Conservation (phyloP, 352 stramenopile species). For the Pelagophyceae sp. region DNA sequence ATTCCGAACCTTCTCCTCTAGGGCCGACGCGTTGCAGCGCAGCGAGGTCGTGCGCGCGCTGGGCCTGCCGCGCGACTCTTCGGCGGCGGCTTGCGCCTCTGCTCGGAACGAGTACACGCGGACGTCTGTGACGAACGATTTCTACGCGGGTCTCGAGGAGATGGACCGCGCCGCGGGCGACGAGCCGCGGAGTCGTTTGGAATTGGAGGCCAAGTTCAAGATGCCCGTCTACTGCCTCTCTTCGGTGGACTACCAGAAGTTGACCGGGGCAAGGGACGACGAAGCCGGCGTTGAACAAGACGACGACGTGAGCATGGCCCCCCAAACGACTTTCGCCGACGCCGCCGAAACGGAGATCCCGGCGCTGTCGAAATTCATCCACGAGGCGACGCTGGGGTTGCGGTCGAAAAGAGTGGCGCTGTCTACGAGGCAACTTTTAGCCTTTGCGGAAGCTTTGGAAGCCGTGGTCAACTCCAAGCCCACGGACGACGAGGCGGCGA, state of each 20-base stretch:
- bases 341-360: not conserved
- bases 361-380: not conserved
- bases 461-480: not conserved
- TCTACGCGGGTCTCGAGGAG: not conserved
- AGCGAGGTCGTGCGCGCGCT: not conserved
- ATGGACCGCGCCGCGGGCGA: not conserved
- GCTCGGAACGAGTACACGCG: not conserved
- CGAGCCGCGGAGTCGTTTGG: not conserved
- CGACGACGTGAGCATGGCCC: too few species aligned
- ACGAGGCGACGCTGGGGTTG: not conserved
- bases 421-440: not conserved
- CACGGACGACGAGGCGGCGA: not conserved
- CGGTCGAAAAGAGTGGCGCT: not conserved
- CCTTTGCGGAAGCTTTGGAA: not conserved
- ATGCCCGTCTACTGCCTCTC: not conserved
- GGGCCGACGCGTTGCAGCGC: not conserved
- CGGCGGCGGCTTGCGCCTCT: not conserved
- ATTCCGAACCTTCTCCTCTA: too few species aligned
- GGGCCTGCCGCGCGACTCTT: not conserved
- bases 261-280: not conserved
- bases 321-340: too few species aligned
- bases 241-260: not conserved
- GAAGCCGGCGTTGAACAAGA: too few species aligned
- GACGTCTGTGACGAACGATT: not conserved
- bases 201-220: not conserved